These are phyloP conservation scores for Lachancea dasiensis DNA, from an alignment of 805 yeast genomes.

Conservation along the genomic window DNA sequence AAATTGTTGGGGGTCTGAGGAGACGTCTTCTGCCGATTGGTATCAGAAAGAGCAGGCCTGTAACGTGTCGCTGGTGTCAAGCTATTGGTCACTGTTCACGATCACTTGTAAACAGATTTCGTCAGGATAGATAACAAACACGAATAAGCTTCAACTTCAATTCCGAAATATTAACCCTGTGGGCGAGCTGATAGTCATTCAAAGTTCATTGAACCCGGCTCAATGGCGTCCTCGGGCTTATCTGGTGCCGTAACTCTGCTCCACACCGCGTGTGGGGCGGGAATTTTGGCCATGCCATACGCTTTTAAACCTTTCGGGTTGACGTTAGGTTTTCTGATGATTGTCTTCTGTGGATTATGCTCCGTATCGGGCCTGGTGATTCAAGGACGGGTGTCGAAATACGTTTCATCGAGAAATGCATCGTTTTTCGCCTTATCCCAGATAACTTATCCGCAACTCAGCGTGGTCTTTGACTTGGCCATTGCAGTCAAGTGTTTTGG, in stretches of 20 bases:
- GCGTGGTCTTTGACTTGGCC: conserved; percentile 59
- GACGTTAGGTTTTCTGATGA: conserved; percentile 21
- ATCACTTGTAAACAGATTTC: too few species aligned
- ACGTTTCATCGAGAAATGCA: conserved; percentile 46
- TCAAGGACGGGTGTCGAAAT: conserved; percentile 53
- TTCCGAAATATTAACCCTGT: too few species aligned
- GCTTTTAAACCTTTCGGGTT: conserved; percentile 44
- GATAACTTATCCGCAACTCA: conserved; percentile 52
- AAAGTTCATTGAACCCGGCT: too few species aligned
- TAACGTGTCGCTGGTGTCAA: too few species aligned
- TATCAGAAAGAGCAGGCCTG: too few species aligned
- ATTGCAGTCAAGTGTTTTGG: conserved; percentile 70
- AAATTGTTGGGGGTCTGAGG: too few species aligned
- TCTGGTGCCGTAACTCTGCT: conserved; percentile 32
- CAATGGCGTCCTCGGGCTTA: conserved; percentile 23
- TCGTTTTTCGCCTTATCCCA: conserved; percentile 62
- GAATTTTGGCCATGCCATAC: conserved; percentile 68
- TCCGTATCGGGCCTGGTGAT: conserved; percentile 46
- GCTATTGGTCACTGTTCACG: too few species aligned
- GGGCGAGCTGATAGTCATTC: too few species aligned
- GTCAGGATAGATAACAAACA: too few species aligned
- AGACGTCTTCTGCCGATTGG: too few species aligned
- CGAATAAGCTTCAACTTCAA: too few species aligned
- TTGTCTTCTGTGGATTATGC: conserved; percentile 26
- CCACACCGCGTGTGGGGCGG: conserved; percentile 47